Evolutionary conservation across 116 monocot species (phyloP), one percentile per base, ranked within the genome.

Genomic region (Dioscorea cayenensis): DNA sequence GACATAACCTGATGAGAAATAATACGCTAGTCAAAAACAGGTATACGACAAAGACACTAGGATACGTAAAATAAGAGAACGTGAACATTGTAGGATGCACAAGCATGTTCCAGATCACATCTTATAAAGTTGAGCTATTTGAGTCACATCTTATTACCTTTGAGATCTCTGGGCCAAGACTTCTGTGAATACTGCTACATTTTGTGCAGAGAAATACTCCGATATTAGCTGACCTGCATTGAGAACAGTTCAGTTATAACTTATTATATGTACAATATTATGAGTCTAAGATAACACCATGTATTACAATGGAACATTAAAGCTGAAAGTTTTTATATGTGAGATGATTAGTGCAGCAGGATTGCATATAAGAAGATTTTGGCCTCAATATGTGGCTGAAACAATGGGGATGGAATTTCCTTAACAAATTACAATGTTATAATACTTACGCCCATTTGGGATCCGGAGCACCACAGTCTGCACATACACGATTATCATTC

Each of bases 161-260:
- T 63, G 94, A 94, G 36, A 94, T 75, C 68, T 86, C 79, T 2
- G 81, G 68, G 51, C 94, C 94, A 74, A 90, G 90, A 77, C 80
- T 86, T 68, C 87, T 84, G 70, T 94, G 94, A 23, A 88, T 84
- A 36, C 79, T 81, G 72, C 75, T 80, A 62, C 94, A 94, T 80
- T 88, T 88, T 71, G 85, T 51, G 82, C 94, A 94, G 75, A 94
- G 70, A 73, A 94, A 90, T 35, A 94, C 94, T 14, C 94, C 94
- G 60, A 86, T 88, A 82, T 90, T 90, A 52, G 80, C 75, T 25
- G 94, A 94, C 63, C 90, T 94, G 82, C 43, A 81, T 68, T 49
- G 21, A 28, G 10, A 28, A 70, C 20, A 13, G 38, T 6, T 35
- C 28, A 21, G 51, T 70, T 7, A 20, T 51, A 70, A 4, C 22